A percentile compares a stretch with the other conserved stretches of the same genome.
phyloP scores from a whole-genome alignment of 2,329 filamentous ascomycete species.

The Colletotrichum limetticola region DNA sequence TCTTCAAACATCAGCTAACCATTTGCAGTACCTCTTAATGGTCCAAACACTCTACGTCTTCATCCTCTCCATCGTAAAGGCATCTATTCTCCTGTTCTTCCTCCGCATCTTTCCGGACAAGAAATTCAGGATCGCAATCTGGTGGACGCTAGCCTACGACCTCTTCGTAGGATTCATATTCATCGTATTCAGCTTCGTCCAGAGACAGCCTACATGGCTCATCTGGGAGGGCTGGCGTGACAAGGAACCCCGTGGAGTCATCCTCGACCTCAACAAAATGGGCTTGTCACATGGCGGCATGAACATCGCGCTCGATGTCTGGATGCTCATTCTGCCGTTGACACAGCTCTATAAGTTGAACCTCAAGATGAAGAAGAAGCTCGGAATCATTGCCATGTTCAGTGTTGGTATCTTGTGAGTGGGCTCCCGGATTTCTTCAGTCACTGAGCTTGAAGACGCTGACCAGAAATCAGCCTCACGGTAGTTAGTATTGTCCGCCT shows the following conservation, averaged over 20 bases:
- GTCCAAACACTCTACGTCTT: slow-evolving; percentile 47
- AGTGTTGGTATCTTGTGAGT: slow-evolving; percentile 40
- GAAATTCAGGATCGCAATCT: slow-evolving; percentile 39
- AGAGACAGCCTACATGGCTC: slow-evolving; percentile 53
- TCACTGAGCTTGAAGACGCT: not conserved
- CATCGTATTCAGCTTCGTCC: slow-evolving; percentile 48
- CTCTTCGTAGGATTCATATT: slow-evolving; percentile 39
- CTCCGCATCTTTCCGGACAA: slow-evolving; percentile 46
- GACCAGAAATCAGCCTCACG: slow-evolving; percentile 40
- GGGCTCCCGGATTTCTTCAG: too few relatives aligned
- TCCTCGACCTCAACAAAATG: slow-evolving; percentile 46
- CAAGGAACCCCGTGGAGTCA: slow-evolving; percentile 44
- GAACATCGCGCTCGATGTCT: slow-evolving; percentile 56
- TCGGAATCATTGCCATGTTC: slow-evolving; percentile 50
- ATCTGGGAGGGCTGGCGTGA: slow-evolving; percentile 51
- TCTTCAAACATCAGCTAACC: slow-evolving; percentile 37
- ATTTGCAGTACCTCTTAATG: slow-evolving; percentile 46
- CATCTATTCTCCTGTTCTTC: slow-evolving; percentile 50
- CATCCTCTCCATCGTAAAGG: slow-evolving; percentile 47
- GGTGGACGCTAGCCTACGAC: slow-evolving; percentile 31
- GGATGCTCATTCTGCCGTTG: slow-evolving; percentile 55
- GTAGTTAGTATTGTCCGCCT: slow-evolving; percentile 44
- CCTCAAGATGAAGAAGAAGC: slow-evolving; percentile 48
- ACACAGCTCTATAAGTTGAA: slow-evolving; percentile 44
- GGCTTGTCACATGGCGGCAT: slow-evolving; percentile 53